Evolutionary conservation across 2,329 filamentous ascomycete genomes (phyloP), one percentile per base, ranked within the genome.

Genomic region (Fusarium coicis): DNA sequence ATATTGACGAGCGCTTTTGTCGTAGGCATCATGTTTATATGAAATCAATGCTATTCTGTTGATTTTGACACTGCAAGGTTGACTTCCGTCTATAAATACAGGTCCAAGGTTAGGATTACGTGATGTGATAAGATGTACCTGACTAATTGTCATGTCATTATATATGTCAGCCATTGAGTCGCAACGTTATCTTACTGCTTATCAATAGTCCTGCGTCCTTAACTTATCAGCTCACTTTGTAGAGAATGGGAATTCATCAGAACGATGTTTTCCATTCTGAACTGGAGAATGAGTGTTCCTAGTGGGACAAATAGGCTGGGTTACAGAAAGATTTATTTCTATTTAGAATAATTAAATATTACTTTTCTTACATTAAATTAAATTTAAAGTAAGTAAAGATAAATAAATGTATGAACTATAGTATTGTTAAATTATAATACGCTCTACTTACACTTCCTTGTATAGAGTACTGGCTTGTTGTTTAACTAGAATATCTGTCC

Each of bases 161-260:
- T 4, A 34, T 42, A 47, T 40, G n/a, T 36, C 50, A 54, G 50
- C 34, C 4, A 0, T n/a, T 1, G 5, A 28, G 7, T 10, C 14
- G 1, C 34, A 55, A 42, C 36, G 47, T 55, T 60, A 42, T 34
- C 0, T 1, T 10, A 1, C 21, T 21, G 21, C 50, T 40, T 40
- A 54, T 54, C 5, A 10, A 32, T 34, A 1, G 7, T 5, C 7
- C 2, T 12, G 3, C 3, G 7, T 23, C 4, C 7, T 30, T 8
- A 18, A 34, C 3, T 50, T 2, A 23, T 23, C 15, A 34, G 46
- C 7, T 16, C 21, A 23, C 8, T 10, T n/a, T 30, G 6, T 5
- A 3, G 2, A 0, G 5, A n/a, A 7, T 3, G 5, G 10, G 6
- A 11, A n/a, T 21, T 1, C 15, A 16, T n/a, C 12, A 4, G 1